A percentile compares a stretch with the other conserved stretches of the same genome.
Conservation (phyloP, 2,329 filamentous ascomycete species). For the Neoarthrinium moseri region DNA sequence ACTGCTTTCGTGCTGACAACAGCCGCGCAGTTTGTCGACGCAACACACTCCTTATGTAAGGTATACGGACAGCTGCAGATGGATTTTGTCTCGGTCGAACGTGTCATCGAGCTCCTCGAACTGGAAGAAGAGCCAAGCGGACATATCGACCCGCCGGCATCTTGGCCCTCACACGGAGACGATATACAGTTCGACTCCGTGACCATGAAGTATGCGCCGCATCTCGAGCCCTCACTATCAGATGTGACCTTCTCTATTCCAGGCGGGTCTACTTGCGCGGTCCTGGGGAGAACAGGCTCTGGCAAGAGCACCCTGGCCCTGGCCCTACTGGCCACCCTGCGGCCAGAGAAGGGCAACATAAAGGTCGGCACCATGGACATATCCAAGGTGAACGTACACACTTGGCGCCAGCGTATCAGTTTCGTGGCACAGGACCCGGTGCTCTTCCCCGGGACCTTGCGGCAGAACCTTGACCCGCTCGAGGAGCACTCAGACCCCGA, state of each 20-base stretch:
- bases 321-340: slow-evolving; percentile 55
- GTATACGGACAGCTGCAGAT: slow-evolving; percentile 85
- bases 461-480: slow-evolving; percentile 69
- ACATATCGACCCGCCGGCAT: slow-evolving; percentile 65
- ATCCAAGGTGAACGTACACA: slow-evolving; percentile 50
- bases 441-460: slow-evolving; percentile 56
- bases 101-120: slow-evolving; percentile 77
- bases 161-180: slow-evolving; percentile 72
- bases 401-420: slow-evolving; percentile 56
- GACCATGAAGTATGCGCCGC: slow-evolving; percentile 75
- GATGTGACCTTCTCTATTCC: slow-evolving; percentile 73
- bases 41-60: slow-evolving; percentile 73
- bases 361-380: slow-evolving; percentile 55
- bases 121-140: slow-evolving; percentile 74
- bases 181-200: slow-evolving; percentile 76
- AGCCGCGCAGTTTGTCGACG: slow-evolving; percentile 65
- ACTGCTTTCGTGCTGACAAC: slow-evolving; percentile 82
- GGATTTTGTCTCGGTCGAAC: slow-evolving; percentile 87
- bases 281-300: slow-evolving; percentile 81
- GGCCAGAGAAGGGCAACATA: slow-evolving; percentile 49
- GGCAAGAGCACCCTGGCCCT: slow-evolving; percentile 79
- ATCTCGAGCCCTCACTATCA: slow-evolving; percentile 70
- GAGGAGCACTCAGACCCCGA: slow-evolving; percentile 53
- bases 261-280: slow-evolving; percentile 57
- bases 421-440: slow-evolving; percentile 66